phyloP scores from a whole-genome alignment of 1,284 basidiomycete genomes.

The Puccinia triticina region DNA sequence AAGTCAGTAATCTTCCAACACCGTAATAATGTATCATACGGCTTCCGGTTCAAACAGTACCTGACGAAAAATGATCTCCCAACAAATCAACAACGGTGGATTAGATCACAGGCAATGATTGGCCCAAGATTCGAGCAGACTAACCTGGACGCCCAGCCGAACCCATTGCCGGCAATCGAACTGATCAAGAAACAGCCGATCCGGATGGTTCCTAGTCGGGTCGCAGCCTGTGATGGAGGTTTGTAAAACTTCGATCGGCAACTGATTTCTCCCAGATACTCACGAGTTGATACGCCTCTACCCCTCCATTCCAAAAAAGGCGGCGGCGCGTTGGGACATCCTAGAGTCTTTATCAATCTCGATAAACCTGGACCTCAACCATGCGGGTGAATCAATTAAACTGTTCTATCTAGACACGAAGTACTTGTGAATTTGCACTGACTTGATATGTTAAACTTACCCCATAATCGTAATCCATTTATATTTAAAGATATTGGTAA shows the following conservation, averaged over 20 bases:
- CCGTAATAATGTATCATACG: not conserved
- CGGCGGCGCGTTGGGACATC: slow-evolving; percentile 92
- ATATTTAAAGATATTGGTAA: not conserved
- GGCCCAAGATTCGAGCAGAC: slow-evolving; percentile 91
- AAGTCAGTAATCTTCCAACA: not conserved
- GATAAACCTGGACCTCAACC: slow-evolving; percentile 62
- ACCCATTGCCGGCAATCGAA: slow-evolving; percentile 87
- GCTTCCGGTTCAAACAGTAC: not conserved
- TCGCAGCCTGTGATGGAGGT: slow-evolving; percentile 93
- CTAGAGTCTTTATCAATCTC: slow-evolving; percentile 93
- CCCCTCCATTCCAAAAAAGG: slow-evolving; percentile 65
- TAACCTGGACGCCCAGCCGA: slow-evolving; percentile 79
- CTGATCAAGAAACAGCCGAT: slow-evolving; percentile 84
- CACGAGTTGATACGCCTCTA: slow-evolving; percentile 39
- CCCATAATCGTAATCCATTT: not conserved
- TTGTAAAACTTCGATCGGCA: slow-evolving; percentile 58
- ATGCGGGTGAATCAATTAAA: slow-evolving; percentile 49
- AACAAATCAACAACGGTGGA: not conserved
- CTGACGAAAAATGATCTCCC: not conserved
- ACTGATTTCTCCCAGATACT: not conserved
- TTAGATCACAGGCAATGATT: slow-evolving; percentile 61
- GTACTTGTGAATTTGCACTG: too few relatives aligned
- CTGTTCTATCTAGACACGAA: not conserved
- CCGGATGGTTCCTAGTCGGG: slow-evolving; percentile 75
- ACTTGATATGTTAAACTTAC: not conserved